Conservation (phyloP, 306 rosid genomes). For the Clitoria ternatea region DNA sequence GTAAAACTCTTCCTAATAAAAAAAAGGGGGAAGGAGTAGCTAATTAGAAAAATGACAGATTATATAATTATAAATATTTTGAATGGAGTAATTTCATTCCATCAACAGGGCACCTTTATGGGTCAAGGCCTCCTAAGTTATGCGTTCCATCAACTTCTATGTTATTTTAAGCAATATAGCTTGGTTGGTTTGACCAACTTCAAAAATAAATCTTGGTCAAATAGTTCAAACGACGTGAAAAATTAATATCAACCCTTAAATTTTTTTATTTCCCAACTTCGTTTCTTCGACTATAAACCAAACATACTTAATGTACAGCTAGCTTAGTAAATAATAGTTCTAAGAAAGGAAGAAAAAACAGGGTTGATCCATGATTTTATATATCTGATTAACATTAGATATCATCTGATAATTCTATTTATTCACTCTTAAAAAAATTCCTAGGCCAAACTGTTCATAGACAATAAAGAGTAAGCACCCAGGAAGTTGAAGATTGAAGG, state of each 20-base stretch:
- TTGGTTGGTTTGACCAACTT: too few species aligned
- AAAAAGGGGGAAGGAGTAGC: too few species aligned
- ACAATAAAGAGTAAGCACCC: background rate
- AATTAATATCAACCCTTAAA: too few species aligned
- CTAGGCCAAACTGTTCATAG: background rate
- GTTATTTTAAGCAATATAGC: too few species aligned
- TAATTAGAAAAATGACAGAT: background rate
- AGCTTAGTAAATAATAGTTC: background rate
- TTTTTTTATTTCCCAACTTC: too few species aligned
- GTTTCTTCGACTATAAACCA: too few species aligned
- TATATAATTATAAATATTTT: background rate
- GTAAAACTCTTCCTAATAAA: too few species aligned
- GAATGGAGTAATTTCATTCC: background rate
- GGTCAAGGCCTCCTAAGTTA: background rate
- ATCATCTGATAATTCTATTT: background rate
- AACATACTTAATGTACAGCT: too few species aligned
- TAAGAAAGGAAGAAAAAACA: background rate
- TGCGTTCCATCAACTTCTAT: too few species aligned
- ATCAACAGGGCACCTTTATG: background rate
- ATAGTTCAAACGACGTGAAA: too few species aligned
- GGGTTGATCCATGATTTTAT: background rate
- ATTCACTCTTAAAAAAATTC: background rate
- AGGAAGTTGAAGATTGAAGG: background rate
- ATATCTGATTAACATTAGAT: background rate
- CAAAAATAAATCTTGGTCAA: too few species aligned